Evolutionary conservation across 176 grass and related monocot genomes (phyloP).

Genomic region (Aegilops bicornis): DNA sequence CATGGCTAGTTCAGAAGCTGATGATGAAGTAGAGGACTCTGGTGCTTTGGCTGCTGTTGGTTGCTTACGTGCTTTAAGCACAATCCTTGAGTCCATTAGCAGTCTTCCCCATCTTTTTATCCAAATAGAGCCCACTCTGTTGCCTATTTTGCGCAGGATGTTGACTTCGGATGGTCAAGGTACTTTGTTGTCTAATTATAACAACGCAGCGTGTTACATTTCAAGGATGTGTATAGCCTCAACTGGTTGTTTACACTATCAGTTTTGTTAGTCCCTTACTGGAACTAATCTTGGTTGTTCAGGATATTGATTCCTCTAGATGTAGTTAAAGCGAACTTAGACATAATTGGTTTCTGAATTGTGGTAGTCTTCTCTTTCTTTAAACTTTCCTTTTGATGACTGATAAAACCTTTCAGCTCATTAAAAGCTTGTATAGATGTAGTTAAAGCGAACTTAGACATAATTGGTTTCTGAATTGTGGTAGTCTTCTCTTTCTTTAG

Average conservation of each 20-base stretch:
- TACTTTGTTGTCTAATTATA: conserved; percentile 37
- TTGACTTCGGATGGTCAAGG: conserved; percentile 94
- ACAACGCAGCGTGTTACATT: background rate
- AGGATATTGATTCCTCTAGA: conserved; percentile 5
- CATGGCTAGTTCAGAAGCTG: conserved; percentile 84
- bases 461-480: background rate
- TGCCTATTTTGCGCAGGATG: conserved; percentile 88
- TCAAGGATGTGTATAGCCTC: conserved; percentile 3
- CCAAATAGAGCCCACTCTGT: conserved; percentile 81
- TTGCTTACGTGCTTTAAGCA: conserved; percentile 89
- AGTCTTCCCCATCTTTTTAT: conserved; percentile 91
- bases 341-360: background rate
- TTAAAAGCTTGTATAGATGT: background rate
- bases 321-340: background rate
- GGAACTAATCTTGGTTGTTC: background rate
- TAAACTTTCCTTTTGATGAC: background rate
- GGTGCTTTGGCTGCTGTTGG: conserved; percentile 94
- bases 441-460: too few relatives aligned
- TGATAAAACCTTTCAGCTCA: background rate
- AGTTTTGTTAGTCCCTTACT: background rate
- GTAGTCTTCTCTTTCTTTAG: background rate
- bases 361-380: background rate
- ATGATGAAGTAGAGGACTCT: conserved; percentile 89
- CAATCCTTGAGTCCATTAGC: conserved; percentile 92
- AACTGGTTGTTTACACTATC: background rate